Evolutionary conservation across 2,329 filamentous ascomycete species (phyloP).

Genomic region (Fusarium sp.): DNA sequence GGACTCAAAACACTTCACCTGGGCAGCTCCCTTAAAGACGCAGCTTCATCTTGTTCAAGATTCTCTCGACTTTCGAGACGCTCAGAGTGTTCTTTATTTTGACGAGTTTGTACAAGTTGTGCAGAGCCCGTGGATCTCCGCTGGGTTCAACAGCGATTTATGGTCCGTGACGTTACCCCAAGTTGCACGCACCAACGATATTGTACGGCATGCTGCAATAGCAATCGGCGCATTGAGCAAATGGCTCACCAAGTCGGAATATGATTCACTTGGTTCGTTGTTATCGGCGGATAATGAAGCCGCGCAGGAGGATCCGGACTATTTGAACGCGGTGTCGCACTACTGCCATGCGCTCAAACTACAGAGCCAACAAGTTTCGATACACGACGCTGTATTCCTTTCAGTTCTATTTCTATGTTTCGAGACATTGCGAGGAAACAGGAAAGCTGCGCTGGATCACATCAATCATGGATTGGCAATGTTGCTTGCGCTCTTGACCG

Average conservation of each 20-base stretch:
- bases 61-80: conserved; percentile 14
- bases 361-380: conserved; percentile 38
- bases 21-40: neutral
- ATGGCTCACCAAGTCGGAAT: conserved; percentile 7
- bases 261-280: neutral
- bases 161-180: conserved; percentile 47
- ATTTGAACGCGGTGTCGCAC: conserved; percentile 48
- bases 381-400: conserved; percentile 46
- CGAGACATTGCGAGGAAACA: conserved; percentile 45
- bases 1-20: conserved; percentile 34
- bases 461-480: conserved; percentile 50
- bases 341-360: conserved; percentile 49
- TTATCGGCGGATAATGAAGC: neutral
- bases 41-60: conserved; percentile 25
- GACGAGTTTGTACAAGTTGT: conserved; percentile 45
- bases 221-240: conserved; percentile 45
- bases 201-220: conserved; percentile 46
- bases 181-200: conserved; percentile 39
- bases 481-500: conserved; percentile 45
- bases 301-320: conserved; percentile 22
- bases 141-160: conserved; percentile 37
- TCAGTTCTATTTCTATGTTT: conserved; percentile 47
- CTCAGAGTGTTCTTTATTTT: conserved; percentile 40
- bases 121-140: conserved; percentile 43
- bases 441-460: conserved; percentile 47